phyloP scores from a whole-genome alignment of 2,329 filamentous ascomycete genomes.

The Fusarium tupiense region DNA sequence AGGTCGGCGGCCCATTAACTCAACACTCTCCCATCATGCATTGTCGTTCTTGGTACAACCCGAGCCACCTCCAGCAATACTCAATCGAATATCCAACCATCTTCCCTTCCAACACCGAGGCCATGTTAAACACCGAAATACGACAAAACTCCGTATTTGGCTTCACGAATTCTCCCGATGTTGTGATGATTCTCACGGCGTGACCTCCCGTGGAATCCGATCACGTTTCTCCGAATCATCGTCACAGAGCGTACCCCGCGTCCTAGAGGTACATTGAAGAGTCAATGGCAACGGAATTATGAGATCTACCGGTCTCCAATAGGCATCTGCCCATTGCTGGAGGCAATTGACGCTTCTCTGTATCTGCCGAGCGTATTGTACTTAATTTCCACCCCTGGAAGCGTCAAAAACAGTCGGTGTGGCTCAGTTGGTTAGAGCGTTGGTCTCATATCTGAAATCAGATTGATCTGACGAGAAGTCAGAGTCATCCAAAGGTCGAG shows the following conservation, averaged over 20 bases:
- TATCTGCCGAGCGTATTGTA: not conserved
- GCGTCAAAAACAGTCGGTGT: constrained; percentile 37
- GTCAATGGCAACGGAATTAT: not conserved
- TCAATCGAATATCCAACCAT: not conserved
- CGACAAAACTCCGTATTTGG: constrained; percentile 23
- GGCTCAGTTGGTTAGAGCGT: constrained; percentile 46
- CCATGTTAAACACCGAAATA: constrained; percentile 21
- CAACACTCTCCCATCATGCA: not conserved
- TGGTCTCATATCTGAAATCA: constrained; percentile 40
- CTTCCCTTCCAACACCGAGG: not conserved
- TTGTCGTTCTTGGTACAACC: not conserved
- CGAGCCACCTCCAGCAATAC: constrained; percentile 9
- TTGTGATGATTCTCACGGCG: constrained; percentile 11
- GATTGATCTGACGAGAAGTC: constrained; percentile 37
- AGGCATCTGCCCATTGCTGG: not conserved
- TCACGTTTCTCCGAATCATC: constrained; percentile 30
- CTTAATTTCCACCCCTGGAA: not conserved
- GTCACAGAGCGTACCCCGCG: not conserved
- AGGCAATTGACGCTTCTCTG: no score
- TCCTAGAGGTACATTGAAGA: not conserved
- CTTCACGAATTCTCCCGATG: constrained; percentile 26
- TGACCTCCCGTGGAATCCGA: constrained; percentile 25
- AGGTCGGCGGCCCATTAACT: not conserved
- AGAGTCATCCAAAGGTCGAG: constrained; percentile 45
- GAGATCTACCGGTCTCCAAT: not conserved